Base-by-base conservation (phyloP, 306 rosid genomes). In the Cajanus cajan region DNA sequence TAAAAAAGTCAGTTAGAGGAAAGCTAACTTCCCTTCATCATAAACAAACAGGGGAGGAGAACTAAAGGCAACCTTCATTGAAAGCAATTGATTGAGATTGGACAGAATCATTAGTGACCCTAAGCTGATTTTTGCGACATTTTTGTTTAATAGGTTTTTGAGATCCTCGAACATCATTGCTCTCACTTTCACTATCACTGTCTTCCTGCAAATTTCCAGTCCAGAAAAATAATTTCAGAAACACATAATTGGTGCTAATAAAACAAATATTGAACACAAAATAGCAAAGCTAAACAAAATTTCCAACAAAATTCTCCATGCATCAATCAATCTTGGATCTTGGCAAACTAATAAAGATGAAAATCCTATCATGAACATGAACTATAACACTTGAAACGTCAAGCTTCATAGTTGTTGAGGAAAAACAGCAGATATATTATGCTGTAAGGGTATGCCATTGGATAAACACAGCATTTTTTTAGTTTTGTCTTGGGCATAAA, bases 101-200 rank as follows among this genome's bases (percentile, higher is more conserved):
- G 63, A 80, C 82, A 76, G 62, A 36, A 65, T 85, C 92, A 68
- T 88, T 87, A 2, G 92, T 77, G 78, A 51, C 58, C 54, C 45
- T 80, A 80, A 58, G 66, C 67, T 84, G 87, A 80, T 69, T 86
- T 78, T 85, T 85, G 16, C 87, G 89, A 77, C 85, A 79, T 78
- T 90, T 90, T 33, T 82, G 86, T 78, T 90, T 89, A 70, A 78
- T 80, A 51, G 74, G 80, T 74, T 80, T 86, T 73, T 9, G 84
- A 74, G 93, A 80, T 76, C 74, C 88, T 10, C 78, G 78, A 64
- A 85, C 90, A 72, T 90, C 92, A 78, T 84, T 85, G 81, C 90
- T 90, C 83, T 90, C 97, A 52, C 68, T 80, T 66, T 90, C 97
- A 84, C 89, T 92, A 63, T 89, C 92, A 76, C 87, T 90, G 31